Percentiles rank a stretch among this genome's conserved stretches.
Evolutionary conservation across 2,329 filamentous ascomycete genomes (phyloP).

Genomic region (Talaromyces albobiverticillius): DNA sequence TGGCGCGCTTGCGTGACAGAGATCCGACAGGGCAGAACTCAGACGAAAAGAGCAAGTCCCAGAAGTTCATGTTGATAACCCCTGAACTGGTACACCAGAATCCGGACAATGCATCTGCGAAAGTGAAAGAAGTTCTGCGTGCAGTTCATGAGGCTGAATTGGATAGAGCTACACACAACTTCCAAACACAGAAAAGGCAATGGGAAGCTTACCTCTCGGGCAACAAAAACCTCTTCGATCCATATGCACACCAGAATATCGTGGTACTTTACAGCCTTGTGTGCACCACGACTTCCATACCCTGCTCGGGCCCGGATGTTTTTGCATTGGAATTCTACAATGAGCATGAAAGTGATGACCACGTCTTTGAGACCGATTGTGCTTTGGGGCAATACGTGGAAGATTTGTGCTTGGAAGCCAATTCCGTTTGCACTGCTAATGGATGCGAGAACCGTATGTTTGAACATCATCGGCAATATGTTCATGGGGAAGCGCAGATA

Average conservation of each 20-base stretch:
- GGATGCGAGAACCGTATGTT: conserved; percentile 85
- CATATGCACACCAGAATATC: conserved; percentile 93
- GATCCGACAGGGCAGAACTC: conserved; percentile 57
- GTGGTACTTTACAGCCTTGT: conserved; percentile 91
- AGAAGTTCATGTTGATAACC: conserved; percentile 84
- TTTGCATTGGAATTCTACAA: conserved; percentile 91
- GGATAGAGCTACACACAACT: conserved; percentile 89
- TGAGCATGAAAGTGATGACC: conserved; percentile 70
- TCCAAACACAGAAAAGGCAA: conserved; percentile 88
- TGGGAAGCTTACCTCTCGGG: conserved; percentile 95
- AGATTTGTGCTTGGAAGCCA: conserved; percentile 74
- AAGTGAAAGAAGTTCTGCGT: conserved; percentile 89
- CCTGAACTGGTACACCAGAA: conserved; percentile 92
- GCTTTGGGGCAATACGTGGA: conserved; percentile 95
- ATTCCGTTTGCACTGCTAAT: conserved; percentile 74
- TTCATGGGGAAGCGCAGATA: conserved; percentile 91
- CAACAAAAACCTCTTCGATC: conserved; percentile 86
- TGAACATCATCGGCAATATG: conserved; percentile 93
- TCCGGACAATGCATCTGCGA: conserved; percentile 73
- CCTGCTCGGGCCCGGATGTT: conserved; percentile 87
- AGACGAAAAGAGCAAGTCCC: conserved; percentile 61
- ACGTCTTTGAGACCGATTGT: conserved; percentile 75
- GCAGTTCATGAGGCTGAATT: conserved; percentile 97
- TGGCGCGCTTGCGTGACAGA: conserved; percentile 78
- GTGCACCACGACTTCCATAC: conserved; percentile 89